Evolutionary conservation across 495 filamentous ascomycete species (phyloP).

Genomic region (Penicillium paxilli): DNA sequence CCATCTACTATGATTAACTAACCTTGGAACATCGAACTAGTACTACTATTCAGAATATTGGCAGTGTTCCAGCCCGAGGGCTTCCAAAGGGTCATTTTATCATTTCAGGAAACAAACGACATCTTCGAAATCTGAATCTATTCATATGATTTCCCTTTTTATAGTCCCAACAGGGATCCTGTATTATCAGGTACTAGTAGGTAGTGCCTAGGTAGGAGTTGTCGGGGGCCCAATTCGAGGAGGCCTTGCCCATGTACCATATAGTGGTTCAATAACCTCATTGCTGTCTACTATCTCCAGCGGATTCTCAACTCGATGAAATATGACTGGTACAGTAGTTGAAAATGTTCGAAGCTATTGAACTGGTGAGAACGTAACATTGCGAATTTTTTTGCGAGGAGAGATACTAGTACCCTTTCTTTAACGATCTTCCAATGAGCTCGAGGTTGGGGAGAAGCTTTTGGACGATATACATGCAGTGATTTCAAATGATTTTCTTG

Average conservation of each 20-base stretch:
- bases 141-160: too few species aligned
- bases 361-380: background rate
- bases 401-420: conserved; percentile 8
- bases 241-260: background rate
- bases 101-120: too few species aligned
- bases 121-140: too few species aligned
- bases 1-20: too few species aligned
- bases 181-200: background rate
- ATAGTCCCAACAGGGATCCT: background rate
- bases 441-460: background rate
- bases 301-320: conserved; percentile 21
- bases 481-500: conserved; percentile 9
- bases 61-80: too few species aligned
- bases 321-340: background rate
- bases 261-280: background rate
- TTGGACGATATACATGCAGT: conserved; percentile 19
- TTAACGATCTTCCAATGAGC: conserved; percentile 14
- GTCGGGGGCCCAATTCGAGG: background rate
- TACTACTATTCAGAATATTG: too few species aligned
- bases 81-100: too few species aligned
- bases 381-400: background rate
- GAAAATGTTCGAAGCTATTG: conserved; percentile 1
- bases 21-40: too few species aligned
- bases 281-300: background rate
- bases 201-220: background rate